Evolutionary conservation across 2,329 filamentous ascomycete genomes (phyloP).

Genomic region (Venturia oleaginea): DNA sequence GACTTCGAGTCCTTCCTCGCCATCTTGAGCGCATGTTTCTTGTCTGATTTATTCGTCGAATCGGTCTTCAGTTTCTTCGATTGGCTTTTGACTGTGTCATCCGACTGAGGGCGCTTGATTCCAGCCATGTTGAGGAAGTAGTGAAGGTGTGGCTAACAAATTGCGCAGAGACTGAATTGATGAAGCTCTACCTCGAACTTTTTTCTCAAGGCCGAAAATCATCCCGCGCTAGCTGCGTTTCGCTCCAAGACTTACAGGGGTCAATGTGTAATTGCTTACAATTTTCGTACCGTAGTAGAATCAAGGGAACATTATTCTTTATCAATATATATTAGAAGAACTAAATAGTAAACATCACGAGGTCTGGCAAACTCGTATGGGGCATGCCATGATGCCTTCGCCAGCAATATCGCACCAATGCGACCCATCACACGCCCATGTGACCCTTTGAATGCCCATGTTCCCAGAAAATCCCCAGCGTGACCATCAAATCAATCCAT

Average conservation of each 20-base stretch:
- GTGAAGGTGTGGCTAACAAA: neutral
- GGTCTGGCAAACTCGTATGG: neutral
- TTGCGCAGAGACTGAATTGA: neutral
- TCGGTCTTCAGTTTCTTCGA: constrained; percentile 30
- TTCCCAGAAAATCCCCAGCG: neutral
- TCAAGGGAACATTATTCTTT: neutral
- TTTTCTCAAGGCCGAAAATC: neutral
- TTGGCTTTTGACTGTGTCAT: constrained; percentile 24
- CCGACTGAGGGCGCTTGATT: constrained; percentile 30
- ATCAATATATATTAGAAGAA: neutral
- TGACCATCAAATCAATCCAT: neutral
- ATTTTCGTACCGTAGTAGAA: no score
- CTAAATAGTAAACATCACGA: neutral
- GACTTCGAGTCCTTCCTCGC: constrained; percentile 19
- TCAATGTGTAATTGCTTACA: neutral
- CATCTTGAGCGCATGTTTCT: constrained; percentile 6
- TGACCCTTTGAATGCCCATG: neutral
- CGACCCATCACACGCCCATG: neutral
- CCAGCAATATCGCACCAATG: neutral
- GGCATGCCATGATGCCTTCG: neutral
- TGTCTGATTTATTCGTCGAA: neutral
- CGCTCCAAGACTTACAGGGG: neutral
- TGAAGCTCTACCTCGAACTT: neutral
- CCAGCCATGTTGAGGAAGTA: constrained; percentile 25
- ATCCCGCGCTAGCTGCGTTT: neutral